Base-by-base conservation (phyloP, 1,139 yeast genomes). In the Geotrichum bryndzae region DNA sequence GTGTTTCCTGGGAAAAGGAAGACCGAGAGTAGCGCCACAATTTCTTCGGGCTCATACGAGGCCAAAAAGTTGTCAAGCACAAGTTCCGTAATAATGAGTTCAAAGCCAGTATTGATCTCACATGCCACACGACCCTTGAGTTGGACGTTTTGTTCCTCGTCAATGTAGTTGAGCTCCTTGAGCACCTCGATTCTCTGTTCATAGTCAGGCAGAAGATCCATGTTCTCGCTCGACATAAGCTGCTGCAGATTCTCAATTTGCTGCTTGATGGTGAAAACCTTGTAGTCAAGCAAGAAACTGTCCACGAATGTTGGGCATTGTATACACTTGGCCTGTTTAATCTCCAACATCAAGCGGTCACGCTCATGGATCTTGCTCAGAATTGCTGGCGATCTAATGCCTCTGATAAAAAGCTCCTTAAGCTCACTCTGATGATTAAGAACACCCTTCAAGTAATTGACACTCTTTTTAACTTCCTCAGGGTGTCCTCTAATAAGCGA, bases 41-140 rank as follows among this genome's bases (percentile, higher is more conserved):
- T 91, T 74, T 94, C 99, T 70, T 92, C 97, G 0, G 97, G 94
- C 67, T 92, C 96, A 71, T 89, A 92, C 63, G 90, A 96, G 38
- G 95, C 97, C 67, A 94, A 78, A 77, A 94, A 91, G 74, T 94
- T 94, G 70, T 94, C 96, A 67, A 94, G 79, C 8, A 94, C 85
- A 61, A 94, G 80, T 73, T 94, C 99, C 0, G 99, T 92, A 22
- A 94, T 75, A 3, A 90, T 86, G 64, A 94, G 79, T 73, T 92
- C 98, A 84, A 92, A 90, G 2, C 63, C 63, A 33, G 96, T 88
- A 70, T 96, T 87, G 69, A 94, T 94, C 71, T 94, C 99, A 76
- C 99, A 92, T 0, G 98, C 98, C 58, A 86, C 91, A 71, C 99
- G 83, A 56, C 99, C 99, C 77, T 95, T 95, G 67, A 92, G 79